Conservation (phyloP, 164 flowering plant species). For the Nymphaea colorata region DNA sequence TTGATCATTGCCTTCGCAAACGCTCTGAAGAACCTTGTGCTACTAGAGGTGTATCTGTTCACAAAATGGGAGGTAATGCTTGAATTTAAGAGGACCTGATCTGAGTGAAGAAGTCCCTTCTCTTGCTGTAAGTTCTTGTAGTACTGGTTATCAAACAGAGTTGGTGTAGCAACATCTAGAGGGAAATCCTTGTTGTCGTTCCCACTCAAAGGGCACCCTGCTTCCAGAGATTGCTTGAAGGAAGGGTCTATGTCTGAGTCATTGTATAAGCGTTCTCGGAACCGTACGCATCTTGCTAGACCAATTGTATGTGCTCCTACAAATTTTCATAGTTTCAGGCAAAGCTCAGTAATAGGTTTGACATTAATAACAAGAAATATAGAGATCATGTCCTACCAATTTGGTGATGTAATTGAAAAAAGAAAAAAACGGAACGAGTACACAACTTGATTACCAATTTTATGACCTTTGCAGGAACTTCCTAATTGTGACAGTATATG, state of each 20-base stretch:
- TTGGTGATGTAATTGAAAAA: no score
- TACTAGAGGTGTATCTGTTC: background rate
- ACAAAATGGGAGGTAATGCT: conserved; percentile 6
- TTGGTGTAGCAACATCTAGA: conserved; percentile 5
- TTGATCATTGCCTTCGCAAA: conserved; percentile 9
- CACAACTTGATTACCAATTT: no score
- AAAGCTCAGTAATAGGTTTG: no score
- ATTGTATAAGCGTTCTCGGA: conserved; percentile 7
- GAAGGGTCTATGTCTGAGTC: conserved; percentile 6
- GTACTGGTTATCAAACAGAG: conserved; percentile 5
- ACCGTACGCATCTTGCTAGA: conserved; percentile 3
- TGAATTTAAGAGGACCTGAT: conserved; percentile 7
- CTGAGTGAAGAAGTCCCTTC: conserved; percentile 10
- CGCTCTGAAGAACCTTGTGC: conserved; percentile 3
- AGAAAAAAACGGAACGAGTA: no score
- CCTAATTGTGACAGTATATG: background rate
- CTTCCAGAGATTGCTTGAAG: background rate
- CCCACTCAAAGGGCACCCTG: conserved; percentile 2
- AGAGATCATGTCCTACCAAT: no score
- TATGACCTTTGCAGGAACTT: no score
- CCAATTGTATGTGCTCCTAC: conserved; percentile 8
- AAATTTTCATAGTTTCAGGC: background rate
- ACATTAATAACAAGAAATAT: no score
- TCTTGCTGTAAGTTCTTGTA: conserved; percentile 5
- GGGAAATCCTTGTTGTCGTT: conserved; percentile 8